Base-by-base conservation (phyloP, 805 yeast genomes). In the Pichia paraexigua region DNA sequence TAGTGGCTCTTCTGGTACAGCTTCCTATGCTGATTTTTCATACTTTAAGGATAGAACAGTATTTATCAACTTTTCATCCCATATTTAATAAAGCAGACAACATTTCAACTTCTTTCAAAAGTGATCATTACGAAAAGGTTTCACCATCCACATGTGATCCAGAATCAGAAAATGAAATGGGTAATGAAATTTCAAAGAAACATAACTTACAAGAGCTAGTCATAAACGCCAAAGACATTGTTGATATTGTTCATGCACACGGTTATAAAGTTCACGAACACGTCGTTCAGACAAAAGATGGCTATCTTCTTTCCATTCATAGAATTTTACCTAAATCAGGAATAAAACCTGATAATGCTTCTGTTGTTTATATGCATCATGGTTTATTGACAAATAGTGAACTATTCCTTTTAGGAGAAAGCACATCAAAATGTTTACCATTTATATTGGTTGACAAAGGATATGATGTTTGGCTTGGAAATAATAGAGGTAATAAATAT, bases 381-480 rank as follows among this genome's bases (percentile, higher is more conserved):
- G 97, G 97, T 0, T 70, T 91, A 46, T 72, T 91, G 53, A 90
- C 90, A 86, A 83, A 82, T 63, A 82, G 91, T 42, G 97, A 92
- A 61, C 71, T 86, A 22, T 66, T 70, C 66, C 75, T 80, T 45
- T 69, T 79, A 47, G 77, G 61, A 68, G 50, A 73, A 70, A 28
- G 68, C 73, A 48, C 59, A 62, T 43, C 69, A 68, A 51, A 76
- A 77, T 63, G 66, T 56, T 69, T 92, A 42, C 96, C 97, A 0
- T 84, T 86, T 60, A 70, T 79, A 2, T 72, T 91, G 27, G 82
- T 82, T 50, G 91, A 90, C 49, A 64, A 80, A 45, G 97, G 97
- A 3, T 91, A 80, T 65, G 98, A 91, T 63, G 96, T 92, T 11
- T 91, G 97, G 97, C 71, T 91, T 56, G 97, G 97, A 0, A 88